Conservation (phyloP, 495 filamentous ascomycete genomes). For the Paragyromitra xinjiangensis region DNA sequence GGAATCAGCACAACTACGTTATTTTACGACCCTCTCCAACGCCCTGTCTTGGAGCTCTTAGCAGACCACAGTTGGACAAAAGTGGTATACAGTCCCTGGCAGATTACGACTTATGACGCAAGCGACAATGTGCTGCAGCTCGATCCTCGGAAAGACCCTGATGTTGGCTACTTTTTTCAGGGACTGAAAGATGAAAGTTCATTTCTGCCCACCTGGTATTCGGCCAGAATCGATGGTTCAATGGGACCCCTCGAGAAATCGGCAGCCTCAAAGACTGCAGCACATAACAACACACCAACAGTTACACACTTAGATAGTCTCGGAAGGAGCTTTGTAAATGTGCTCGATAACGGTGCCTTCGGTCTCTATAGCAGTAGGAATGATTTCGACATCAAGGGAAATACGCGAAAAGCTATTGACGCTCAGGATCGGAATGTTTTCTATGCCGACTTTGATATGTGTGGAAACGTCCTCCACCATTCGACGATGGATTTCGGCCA, state of each 20-base stretch:
- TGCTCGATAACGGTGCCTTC: conserved; percentile 26
- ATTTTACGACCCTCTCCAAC: conserved; percentile 51
- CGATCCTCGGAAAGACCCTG: conserved; percentile 48
- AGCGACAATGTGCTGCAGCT: conserved; percentile 52
- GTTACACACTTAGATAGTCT: conserved; percentile 45
- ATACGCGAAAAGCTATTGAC: conserved; percentile 55
- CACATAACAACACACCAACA: conserved; percentile 54
- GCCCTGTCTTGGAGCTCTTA: conserved; percentile 34
- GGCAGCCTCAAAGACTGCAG: conserved; percentile 46
- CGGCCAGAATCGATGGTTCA: not conserved
- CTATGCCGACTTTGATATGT: conserved; percentile 4
- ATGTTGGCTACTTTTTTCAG: conserved; percentile 46
- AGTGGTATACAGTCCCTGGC: conserved; percentile 47
- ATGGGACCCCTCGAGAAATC: not conserved
- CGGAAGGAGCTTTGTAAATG: conserved; percentile 33
- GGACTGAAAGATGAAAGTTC: conserved; percentile 11
- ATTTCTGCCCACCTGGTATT: conserved; percentile 8
- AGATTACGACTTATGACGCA: conserved; percentile 37
- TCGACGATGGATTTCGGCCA: conserved; percentile 11
- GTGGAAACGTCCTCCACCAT: not conserved
- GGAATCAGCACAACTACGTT: conserved; percentile 15
- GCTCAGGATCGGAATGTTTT: conserved; percentile 8
- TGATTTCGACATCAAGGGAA: conserved; percentile 47
- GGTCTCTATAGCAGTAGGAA: not conserved
- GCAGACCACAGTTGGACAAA: conserved; percentile 55